phyloP scores from a whole-genome alignment of 2,329 filamentous ascomycete species.

The Lachnellula arida region DNA sequence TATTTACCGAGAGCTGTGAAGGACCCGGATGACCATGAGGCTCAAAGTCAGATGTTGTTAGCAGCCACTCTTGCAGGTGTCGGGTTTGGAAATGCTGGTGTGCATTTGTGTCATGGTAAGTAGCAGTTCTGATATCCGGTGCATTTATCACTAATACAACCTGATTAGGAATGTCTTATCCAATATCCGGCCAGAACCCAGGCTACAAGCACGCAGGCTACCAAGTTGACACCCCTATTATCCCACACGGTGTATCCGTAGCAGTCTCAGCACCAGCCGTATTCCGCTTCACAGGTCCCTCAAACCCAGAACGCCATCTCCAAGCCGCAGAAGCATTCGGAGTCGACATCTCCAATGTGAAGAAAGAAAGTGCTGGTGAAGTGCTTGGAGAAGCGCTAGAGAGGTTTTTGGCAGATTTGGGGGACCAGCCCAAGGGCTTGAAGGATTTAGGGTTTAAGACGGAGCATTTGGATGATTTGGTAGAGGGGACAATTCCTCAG shows the following conservation, averaged over 20 bases:
- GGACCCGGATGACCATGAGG: conserved; percentile 87
- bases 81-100: conserved; percentile 95
- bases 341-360: conserved; percentile 81
- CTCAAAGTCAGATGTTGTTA: conserved; percentile 91
- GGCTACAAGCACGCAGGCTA: conserved; percentile 90
- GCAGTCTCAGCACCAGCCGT: conserved; percentile 91
- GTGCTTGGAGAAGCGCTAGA: conserved; percentile 79
- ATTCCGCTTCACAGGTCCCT: conserved; percentile 86
- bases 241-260: conserved; percentile 93
- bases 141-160: neutral
- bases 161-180: conserved; percentile 80
- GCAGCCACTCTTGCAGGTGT: conserved; percentile 92
- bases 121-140: neutral
- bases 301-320: conserved; percentile 88
- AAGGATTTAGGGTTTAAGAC: conserved; percentile 75
- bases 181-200: conserved; percentile 91
- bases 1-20: conserved; percentile 85
- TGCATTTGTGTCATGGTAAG: conserved; percentile 71
- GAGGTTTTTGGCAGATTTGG: conserved; percentile 75
- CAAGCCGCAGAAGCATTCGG: conserved; percentile 87
- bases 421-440: conserved; percentile 85
- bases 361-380: conserved; percentile 83
- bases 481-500: conserved; percentile 94
- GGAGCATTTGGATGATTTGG: conserved; percentile 73
- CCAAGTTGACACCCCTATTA: conserved; percentile 68